These are phyloP conservation scores for Dryas drummondii DNA, from an alignment of 306 rosid genomes.

Conservation along the genomic window DNA sequence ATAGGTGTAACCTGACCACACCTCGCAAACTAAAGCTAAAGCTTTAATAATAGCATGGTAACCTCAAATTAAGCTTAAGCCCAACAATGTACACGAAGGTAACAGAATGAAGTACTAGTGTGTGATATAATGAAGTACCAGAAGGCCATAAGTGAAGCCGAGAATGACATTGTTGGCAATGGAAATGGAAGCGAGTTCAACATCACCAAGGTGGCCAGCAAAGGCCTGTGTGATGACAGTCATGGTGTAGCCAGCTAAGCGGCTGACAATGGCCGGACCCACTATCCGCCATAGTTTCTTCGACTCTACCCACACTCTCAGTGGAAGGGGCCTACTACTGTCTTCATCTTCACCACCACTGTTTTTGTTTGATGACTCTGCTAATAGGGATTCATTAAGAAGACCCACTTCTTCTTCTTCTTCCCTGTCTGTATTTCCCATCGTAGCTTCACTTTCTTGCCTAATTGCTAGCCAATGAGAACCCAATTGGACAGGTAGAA, in stretches of 20 bases:
- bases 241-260: conserved; percentile 14
- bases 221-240: conserved; percentile 22
- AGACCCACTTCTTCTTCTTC: background rate
- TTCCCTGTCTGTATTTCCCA: too few relatives aligned
- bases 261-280: conserved; percentile 19
- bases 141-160: conserved; percentile 20
- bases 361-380: background rate
- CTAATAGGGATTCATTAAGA: background rate
- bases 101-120: too few relatives aligned
- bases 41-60: too few relatives aligned
- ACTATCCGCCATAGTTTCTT: conserved; percentile 23
- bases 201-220: conserved; percentile 24
- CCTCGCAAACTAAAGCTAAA: too few relatives aligned
- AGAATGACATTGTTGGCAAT: conserved; percentile 17
- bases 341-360: background rate
- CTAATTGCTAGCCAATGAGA: too few relatives aligned
- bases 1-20: too few relatives aligned
- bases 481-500: too few relatives aligned
- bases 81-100: too few relatives aligned
- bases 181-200: conserved; percentile 23
- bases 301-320: conserved; percentile 24
- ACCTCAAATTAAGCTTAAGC: too few relatives aligned
- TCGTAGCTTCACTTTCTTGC: background rate
- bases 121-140: background rate
- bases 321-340: background rate